These are phyloP conservation scores for Pythium oligandrum DNA, from an alignment of 352 stramenopile genomes.

Conservation along the genomic window DNA sequence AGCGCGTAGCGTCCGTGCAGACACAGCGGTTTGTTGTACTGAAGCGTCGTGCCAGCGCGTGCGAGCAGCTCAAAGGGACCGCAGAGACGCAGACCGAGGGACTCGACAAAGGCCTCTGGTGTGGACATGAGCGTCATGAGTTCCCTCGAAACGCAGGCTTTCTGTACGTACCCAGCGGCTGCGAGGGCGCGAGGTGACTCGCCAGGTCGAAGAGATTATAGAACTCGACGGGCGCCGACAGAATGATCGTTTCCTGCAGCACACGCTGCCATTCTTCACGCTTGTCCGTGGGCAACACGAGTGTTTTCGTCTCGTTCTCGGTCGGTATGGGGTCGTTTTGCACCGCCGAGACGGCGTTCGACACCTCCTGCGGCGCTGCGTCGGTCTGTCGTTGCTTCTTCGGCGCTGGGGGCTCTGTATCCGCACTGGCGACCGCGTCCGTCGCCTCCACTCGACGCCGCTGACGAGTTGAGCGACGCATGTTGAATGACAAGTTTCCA, in stretches of 20 bases:
- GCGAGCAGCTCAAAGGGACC: conserved; percentile 48
- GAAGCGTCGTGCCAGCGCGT: conserved; percentile 13
- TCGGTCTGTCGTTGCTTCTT: too few relatives aligned
- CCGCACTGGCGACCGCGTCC: too few relatives aligned
- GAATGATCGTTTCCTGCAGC: conserved; percentile 30
- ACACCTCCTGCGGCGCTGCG: too few relatives aligned
- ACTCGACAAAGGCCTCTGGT: conserved; percentile 46
- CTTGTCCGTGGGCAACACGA: conserved; percentile 6
- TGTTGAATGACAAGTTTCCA: too few relatives aligned
- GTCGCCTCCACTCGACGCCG: too few relatives aligned
- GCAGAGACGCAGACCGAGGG: conserved; percentile 32
- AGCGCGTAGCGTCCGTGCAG: conserved; percentile 50
- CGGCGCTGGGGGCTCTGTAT: too few relatives aligned
- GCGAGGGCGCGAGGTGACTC: conserved; percentile 16
- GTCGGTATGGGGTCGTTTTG: too few relatives aligned
- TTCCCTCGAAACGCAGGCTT: neutral
- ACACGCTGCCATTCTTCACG: conserved; percentile 32
- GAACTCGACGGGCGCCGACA: conserved; percentile 30
- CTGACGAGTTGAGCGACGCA: too few relatives aligned
- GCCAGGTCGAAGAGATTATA: conserved; percentile 47
- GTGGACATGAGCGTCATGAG: neutral
- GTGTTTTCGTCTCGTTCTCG: too few relatives aligned
- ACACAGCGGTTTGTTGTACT: conserved; percentile 29
- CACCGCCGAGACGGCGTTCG: too few relatives aligned
- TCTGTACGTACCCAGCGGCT: conserved; percentile 24